Evolutionary conservation across 169 alveolate genomes (phyloP), one percentile per base, ranked within the genome.

Genomic region (Plasmodium vinckei): DNA sequence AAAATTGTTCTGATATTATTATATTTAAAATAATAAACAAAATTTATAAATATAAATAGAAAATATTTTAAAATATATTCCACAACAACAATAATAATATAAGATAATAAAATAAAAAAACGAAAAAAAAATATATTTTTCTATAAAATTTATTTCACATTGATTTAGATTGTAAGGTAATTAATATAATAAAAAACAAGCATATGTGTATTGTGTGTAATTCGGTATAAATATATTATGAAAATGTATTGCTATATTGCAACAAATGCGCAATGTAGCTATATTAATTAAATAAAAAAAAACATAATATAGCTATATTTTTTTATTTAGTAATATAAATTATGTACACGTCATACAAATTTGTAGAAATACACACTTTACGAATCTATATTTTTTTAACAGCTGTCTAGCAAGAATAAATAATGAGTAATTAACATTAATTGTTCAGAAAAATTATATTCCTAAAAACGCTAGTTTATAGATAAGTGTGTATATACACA

Each of bases 21-120:
- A 59, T 23, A 72, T 21, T 23, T 51, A 56, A 42, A 25, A 57
- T 49, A 63, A 42, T 33, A 21, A 63, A 77, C 88, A 77, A 77
- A 23, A 47, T 19, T 57, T 63, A 77, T 63, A 72, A 72, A 56
- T 42, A 57, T 15, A 72, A 72, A 72, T 72, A 47, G 53, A 59
- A 72, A 72, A 33, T 49, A 53, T 59, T 72, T 72, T 72, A 72
- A 19, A 69, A 49, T 72, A 39, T 72, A 77, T 27, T 33, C 15
- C 33, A 64, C 79, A 69, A 69, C 47, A 69, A 17, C 42, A 51
- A 39, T 9, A 63, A 77, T 33, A 7, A 5, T 33, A 33, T 33
- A 61, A 64, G 39, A 71, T 42, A 64, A 49, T 63, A 63, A 77
- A 77, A 63, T 23, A 49, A 75, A 61, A 47, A 47, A 54, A 75